Evolutionary conservation across 768 basidiomycete species (phyloP).

Genomic region (Leucocoprinus leucothites): DNA sequence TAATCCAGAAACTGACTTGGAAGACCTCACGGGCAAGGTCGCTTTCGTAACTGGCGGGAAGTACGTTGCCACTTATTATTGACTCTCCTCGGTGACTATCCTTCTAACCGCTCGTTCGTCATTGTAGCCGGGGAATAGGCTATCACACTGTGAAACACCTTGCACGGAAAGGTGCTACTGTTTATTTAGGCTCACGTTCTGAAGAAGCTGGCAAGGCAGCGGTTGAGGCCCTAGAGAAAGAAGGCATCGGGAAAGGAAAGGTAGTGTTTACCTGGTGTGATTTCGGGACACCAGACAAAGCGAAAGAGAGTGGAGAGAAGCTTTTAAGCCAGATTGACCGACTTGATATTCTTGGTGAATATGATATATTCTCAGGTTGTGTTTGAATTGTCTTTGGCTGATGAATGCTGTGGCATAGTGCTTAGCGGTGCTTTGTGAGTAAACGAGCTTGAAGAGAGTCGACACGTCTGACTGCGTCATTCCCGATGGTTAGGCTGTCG

Average conservation of each 20-base stretch:
- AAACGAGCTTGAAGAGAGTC: background rate
- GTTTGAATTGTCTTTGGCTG: background rate
- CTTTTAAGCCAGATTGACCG: conserved; percentile 41
- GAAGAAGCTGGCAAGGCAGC: conserved; percentile 40
- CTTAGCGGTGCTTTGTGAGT: conserved; percentile 8
- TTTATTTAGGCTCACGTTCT: conserved; percentile 49
- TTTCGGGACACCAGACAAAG: conserved; percentile 36
- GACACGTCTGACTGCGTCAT: background rate
- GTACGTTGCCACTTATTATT: conserved; percentile 25
- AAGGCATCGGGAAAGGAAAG: conserved; percentile 38
- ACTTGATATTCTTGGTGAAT: conserved; percentile 47
- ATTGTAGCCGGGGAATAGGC: conserved; percentile 35
- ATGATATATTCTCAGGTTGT: background rate
- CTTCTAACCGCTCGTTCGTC: background rate
- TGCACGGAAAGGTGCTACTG: conserved; percentile 47
- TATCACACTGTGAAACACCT: conserved; percentile 47
- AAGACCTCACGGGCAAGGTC: conserved; percentile 44
- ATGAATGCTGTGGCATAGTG: background rate
- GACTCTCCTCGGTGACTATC: background rate
- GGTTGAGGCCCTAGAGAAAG: conserved; percentile 36
- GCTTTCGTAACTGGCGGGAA: conserved; percentile 54
- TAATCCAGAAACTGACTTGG: conserved; percentile 31
- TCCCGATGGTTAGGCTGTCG: background rate
- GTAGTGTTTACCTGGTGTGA: conserved; percentile 46
- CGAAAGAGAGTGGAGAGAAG: conserved; percentile 36